Percentiles rank a stretch among this genome's conserved stretches.
Conservation (phyloP, 371 early-diverging fungal genomes). For the Mucor irregularis region DNA sequence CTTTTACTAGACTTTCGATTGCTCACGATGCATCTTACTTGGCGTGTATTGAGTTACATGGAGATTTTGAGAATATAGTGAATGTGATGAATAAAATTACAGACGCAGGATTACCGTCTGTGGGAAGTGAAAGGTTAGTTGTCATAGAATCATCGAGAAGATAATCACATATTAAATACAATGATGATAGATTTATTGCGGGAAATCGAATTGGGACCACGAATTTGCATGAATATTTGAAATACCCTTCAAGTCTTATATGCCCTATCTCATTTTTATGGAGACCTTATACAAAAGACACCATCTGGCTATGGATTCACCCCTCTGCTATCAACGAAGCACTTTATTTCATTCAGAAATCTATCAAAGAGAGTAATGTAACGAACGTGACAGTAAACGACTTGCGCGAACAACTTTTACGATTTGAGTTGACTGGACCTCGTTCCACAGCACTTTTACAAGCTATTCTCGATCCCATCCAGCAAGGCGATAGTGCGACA, state of each 20-base stretch:
- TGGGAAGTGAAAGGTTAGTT: slow-evolving; percentile 62
- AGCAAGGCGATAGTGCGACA: background rate
- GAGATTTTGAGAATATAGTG: slow-evolving; percentile 50
- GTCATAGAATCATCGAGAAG: background rate
- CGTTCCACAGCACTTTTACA: slow-evolving; percentile 71
- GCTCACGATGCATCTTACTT: slow-evolving; percentile 86
- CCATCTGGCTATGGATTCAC: slow-evolving; percentile 71
- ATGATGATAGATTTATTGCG: slow-evolving; percentile 46
- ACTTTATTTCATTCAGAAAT: slow-evolving; percentile 1
- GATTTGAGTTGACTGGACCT: slow-evolving; percentile 83
- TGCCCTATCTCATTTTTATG: slow-evolving; percentile 71
- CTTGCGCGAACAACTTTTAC: slow-evolving; percentile 45
- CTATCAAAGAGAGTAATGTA: slow-evolving; percentile 11
- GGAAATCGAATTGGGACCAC: slow-evolving; percentile 65
- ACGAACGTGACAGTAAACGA: slow-evolving; percentile 23
- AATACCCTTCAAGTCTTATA: slow-evolving; percentile 62
- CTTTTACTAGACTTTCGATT: slow-evolving; percentile 71
- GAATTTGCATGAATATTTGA: slow-evolving; percentile 49
- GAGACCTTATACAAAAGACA: slow-evolving; percentile 47
- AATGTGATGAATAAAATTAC: slow-evolving; percentile 52
- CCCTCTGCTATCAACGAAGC: slow-evolving; percentile 57
- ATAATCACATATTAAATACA: background rate
- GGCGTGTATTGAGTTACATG: slow-evolving; percentile 70
- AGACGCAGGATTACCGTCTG: slow-evolving; percentile 63
- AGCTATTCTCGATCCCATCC: slow-evolving; percentile 48